phyloP scores from a whole-genome alignment of 1,284 basidiomycete genomes.

The Leccinum griseonigrum region DNA sequence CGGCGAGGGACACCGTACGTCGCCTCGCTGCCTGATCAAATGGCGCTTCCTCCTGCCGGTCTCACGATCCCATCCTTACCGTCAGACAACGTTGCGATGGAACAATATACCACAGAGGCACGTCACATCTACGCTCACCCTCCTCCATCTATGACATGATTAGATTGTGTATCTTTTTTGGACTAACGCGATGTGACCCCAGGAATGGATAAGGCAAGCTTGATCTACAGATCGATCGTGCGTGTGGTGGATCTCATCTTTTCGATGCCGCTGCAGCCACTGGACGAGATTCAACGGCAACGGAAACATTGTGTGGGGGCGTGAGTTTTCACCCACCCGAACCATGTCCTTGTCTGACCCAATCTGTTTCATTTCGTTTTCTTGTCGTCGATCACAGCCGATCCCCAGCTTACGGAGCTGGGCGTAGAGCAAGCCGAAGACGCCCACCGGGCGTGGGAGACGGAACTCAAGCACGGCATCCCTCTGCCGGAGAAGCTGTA shows the following conservation, averaged over 20 bases:
- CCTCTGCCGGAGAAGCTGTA: constrained; percentile 65
- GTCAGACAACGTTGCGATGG: constrained; percentile 71
- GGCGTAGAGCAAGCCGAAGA: constrained; percentile 64
- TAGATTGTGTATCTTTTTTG: not conserved
- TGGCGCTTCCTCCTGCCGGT: not conserved
- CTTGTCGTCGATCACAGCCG: constrained; percentile 46
- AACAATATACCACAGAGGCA: constrained; percentile 65
- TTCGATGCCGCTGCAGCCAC: constrained; percentile 28
- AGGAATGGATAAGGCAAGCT: constrained; percentile 58
- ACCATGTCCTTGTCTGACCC: not conserved
- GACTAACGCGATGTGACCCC: not conserved
- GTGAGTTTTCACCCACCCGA: constrained; percentile 40
- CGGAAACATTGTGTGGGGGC: constrained; percentile 76
- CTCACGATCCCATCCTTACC: not conserved
- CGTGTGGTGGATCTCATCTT: not conserved
- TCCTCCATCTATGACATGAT: not conserved
- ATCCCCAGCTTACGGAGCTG: constrained; percentile 68
- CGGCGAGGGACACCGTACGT: constrained; percentile 61
- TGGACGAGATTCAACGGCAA: constrained; percentile 73
- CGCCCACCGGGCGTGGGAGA: constrained; percentile 58
- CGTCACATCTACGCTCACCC: constrained; percentile 16
- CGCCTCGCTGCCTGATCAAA: not conserved
- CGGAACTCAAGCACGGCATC: constrained; percentile 50
- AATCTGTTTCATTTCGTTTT: not conserved
- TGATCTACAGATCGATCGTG: not conserved